Base-by-base conservation (phyloP, 768 basidiomycete genomes). In the Melanogaster broomeanus region DNA sequence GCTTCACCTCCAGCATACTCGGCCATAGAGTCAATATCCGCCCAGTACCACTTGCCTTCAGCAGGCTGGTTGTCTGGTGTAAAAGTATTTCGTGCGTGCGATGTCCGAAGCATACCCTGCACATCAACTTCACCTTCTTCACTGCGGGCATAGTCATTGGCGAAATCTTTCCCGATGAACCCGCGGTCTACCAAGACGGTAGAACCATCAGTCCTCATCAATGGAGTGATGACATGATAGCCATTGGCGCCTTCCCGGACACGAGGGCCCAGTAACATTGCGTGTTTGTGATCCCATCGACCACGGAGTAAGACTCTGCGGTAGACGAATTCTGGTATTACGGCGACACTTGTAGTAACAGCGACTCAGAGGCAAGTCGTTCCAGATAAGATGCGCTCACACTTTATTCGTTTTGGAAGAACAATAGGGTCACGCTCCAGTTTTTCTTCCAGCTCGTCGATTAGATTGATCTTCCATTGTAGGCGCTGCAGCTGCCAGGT, bases 401-500 rank as follows among this genome's bases (percentile, higher is more conserved):
- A 97, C 96, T 98, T 94, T 72, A 99, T 85, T 70, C 82, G 82
- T 41, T 77, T 79, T 2, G 97, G 97, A 25, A 99, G 73, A 22
- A 75, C 62, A 49, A 99, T 80, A 1, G 96, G 88, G 28, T 81
- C 83, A 15, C 88, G 77, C 55, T 87, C 79, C 31, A 98, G 72
- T 71, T 97, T 96, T 69, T 90, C 85, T 66, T 97, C 89, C 31
- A 98, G 77, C 62, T 98, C 91, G 58, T 97, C 91, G 55, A 98
- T 98, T 45, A 99, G 77, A 46, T 83, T 82, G 40, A 96, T 76
- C 71, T 99, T 99, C 97, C 97, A 99, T 67, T 90, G 82, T 27
- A 98, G 79, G 42, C 97, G 83, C 60, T 91, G 82, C 28, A 99
- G 74, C 71, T 99, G 97, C 96, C 96, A 98, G 18, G 84, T 82